Conservation (phyloP, 2,329 filamentous ascomycete species). For the Neopestalotiopsis sp. region DNA sequence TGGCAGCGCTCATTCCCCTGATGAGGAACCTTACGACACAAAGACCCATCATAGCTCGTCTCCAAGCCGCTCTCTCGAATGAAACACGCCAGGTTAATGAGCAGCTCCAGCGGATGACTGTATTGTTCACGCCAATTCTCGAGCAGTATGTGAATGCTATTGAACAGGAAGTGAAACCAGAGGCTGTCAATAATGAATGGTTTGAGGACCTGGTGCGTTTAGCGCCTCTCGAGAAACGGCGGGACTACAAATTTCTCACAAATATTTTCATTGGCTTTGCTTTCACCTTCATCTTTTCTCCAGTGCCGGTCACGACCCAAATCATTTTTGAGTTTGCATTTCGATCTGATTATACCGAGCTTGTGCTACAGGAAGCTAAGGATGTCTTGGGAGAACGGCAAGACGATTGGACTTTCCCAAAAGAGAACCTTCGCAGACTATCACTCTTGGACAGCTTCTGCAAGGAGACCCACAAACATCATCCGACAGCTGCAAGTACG, state of each 20-base stretch:
- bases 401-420: background rate
- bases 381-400: background rate
- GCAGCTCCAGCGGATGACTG: background rate
- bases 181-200: background rate
- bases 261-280: constrained; percentile 10
- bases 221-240: background rate
- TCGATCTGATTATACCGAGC: background rate
- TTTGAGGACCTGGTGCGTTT: background rate
- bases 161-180: background rate
- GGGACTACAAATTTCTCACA: background rate
- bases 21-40: constrained; percentile 5
- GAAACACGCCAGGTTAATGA: background rate
- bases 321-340: background rate
- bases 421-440: background rate
- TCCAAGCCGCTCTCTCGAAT: background rate
- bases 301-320: background rate
- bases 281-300: constrained; percentile 1
- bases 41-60: background rate
- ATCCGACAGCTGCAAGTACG: background rate
- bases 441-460: background rate
- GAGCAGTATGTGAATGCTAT: background rate
- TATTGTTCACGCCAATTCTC: background rate
- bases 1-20: background rate
- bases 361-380: background rate
- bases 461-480: constrained; percentile 4